Evolutionary conservation across 371 early-diverging fungal genomes (phyloP).

Genomic region (Mortierella sp.): DNA sequence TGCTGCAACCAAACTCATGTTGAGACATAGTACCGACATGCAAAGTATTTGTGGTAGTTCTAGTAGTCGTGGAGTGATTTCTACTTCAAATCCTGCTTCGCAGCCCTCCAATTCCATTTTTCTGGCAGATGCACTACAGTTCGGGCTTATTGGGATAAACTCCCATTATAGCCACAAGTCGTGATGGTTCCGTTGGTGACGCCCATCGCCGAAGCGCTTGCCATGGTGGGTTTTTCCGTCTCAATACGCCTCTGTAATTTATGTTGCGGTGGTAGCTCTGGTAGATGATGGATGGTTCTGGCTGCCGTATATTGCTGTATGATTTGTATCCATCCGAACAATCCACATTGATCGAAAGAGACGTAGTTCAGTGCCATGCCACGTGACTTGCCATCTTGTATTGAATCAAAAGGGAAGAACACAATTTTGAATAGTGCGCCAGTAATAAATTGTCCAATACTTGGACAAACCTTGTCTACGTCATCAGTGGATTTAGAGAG

Average conservation of each 20-base stretch:
- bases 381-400: slow-evolving; percentile 55
- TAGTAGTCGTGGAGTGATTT: neutral
- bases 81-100: neutral
- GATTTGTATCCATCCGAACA: slow-evolving; percentile 16
- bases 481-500: too few relatives aligned
- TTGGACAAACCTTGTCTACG: too few relatives aligned
- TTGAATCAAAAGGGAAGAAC: slow-evolving; percentile 51
- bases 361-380: slow-evolving; percentile 1
- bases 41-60: neutral
- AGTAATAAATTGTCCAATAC: slow-evolving; percentile 5
- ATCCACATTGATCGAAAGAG: neutral
- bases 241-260: neutral
- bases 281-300: slow-evolving; percentile 16
- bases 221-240: neutral
- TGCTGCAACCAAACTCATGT: neutral
- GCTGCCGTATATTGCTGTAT: neutral
- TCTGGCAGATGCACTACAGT: neutral
- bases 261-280: neutral
- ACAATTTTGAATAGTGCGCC: neutral
- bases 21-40: neutral
- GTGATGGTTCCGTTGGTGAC: neutral
- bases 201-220: neutral
- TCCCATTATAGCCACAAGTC: neutral
- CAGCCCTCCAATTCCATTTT: neutral
- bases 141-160: neutral